Conservation (phyloP, 23 red algal species). For the Pyropia yezoensis region DNA sequence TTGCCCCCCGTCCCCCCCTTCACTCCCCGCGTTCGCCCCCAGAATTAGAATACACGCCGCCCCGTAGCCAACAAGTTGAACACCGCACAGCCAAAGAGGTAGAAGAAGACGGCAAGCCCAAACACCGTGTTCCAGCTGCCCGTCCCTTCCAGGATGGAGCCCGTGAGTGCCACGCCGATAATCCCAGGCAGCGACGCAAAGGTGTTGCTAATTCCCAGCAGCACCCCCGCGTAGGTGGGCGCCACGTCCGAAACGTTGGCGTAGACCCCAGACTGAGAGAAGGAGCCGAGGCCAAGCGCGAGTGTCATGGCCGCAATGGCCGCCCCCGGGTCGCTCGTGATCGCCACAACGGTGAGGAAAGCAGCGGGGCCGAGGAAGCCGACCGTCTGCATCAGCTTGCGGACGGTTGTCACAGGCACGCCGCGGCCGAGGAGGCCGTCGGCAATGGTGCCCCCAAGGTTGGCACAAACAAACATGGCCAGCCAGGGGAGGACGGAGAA, state of each 20-base stretch:
- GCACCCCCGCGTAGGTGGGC: slow-evolving; percentile 70
- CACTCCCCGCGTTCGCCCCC: too few species aligned
- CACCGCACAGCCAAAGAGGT: slow-evolving; percentile 76
- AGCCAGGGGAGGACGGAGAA: slow-evolving; percentile 91
- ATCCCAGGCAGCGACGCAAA: slow-evolving; percentile 92
- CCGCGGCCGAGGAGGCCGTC: slow-evolving; percentile 49
- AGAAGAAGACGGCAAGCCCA: slow-evolving; percentile 81
- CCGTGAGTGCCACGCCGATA: slow-evolving; percentile 90
- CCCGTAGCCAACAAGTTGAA: slow-evolving; percentile 84
- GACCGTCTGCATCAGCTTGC: slow-evolving; percentile 95
- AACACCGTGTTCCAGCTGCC: slow-evolving; percentile 88
- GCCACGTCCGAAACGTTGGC: slow-evolving; percentile 91
- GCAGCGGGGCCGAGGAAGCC: slow-evolving; percentile 90
- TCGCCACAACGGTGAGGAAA: slow-evolving; percentile 74
- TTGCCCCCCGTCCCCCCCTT: too few species aligned
- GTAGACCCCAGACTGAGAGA: slow-evolving; percentile 92
- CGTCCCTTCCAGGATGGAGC: slow-evolving; percentile 85
- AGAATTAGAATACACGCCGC: slow-evolving; percentile 62
- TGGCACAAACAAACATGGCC: slow-evolving; percentile 90
- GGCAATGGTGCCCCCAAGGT: slow-evolving; percentile 75
- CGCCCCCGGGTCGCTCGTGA: slow-evolving; percentile 29
- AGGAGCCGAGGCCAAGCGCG: slow-evolving; percentile 76
- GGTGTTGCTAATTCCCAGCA: slow-evolving; percentile 95
- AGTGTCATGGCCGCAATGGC: slow-evolving; percentile 79
- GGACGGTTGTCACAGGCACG: slow-evolving; percentile 62